phyloP scores from a whole-genome alignment of 2,329 filamentous ascomycete species.

The Pseudogymnoascus sp. region DNA sequence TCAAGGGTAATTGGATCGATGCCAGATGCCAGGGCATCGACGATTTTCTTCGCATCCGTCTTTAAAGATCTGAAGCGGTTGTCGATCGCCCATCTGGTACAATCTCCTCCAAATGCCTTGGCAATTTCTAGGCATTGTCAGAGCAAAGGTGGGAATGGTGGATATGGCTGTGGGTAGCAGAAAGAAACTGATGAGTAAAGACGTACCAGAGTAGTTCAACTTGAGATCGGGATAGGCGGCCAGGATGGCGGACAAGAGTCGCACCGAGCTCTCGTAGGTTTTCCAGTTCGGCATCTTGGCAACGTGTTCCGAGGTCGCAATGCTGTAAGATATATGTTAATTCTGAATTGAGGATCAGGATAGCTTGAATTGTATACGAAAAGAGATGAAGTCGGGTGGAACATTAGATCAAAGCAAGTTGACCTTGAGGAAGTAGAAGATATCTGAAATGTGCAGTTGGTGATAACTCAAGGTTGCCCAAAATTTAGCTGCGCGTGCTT shows the following conservation, averaged over 20 bases:
- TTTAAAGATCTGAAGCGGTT: conserved; percentile 34
- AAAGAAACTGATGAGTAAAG: conserved; percentile 9
- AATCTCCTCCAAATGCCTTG: conserved; percentile 26
- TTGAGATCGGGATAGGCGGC: conserved; percentile 46
- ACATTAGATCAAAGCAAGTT: background rate
- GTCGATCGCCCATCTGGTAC: conserved; percentile 29
- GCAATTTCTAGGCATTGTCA: conserved; percentile 16
- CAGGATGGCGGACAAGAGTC: conserved; percentile 52
- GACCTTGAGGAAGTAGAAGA: background rate
- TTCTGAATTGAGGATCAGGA: background rate
- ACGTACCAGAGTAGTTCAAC: conserved; percentile 55
- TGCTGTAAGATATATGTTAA: background rate
- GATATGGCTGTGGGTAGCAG: conserved; percentile 13
- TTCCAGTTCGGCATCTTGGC: conserved; percentile 49
- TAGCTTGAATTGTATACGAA: background rate
- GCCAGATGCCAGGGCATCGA: conserved; percentile 21
- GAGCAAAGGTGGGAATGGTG: background rate
- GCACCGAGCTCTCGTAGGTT: conserved; percentile 50
- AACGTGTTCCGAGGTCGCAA: background rate
- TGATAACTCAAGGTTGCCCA: background rate
- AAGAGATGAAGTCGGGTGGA: background rate
- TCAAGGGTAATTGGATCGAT: conserved; percentile 29
- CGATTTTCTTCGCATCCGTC: conserved; percentile 31
- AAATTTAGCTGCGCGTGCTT: background rate
- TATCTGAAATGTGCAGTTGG: background rate